phyloP scores from a whole-genome alignment of 345 rosid species.

The Luvunga scandens region DNA sequence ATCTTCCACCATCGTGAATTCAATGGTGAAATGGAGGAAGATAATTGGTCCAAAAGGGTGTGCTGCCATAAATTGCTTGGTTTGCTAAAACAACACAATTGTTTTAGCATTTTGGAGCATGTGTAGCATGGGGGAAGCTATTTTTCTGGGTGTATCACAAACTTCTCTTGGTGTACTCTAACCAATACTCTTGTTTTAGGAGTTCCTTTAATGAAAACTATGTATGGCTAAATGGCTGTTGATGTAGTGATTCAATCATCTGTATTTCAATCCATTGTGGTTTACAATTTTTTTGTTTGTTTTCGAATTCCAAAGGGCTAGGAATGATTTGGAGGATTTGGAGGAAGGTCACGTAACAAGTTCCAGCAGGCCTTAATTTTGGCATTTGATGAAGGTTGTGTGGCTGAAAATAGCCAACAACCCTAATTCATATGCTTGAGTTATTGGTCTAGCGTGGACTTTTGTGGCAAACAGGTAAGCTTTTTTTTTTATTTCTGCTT shows the following conservation, averaged over 20 bases:
- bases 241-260: slow-evolving; percentile 74
- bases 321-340: too few relatives aligned
- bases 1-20: too few relatives aligned
- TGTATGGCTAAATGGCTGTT: slow-evolving; percentile 68
- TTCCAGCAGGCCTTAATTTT: too few relatives aligned
- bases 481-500: too few relatives aligned
- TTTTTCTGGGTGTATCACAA: slow-evolving; percentile 65
- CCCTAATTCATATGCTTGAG: too few relatives aligned
- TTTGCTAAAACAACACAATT: slow-evolving; percentile 39
- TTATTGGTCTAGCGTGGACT: too few relatives aligned
- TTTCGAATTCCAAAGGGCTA: slow-evolving; percentile 35
- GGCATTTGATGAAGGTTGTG: too few relatives aligned
- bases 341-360: too few relatives aligned
- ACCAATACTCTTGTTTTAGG: slow-evolving; percentile 75
- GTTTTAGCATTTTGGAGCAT: slow-evolving; percentile 64
- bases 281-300: slow-evolving; percentile 59
- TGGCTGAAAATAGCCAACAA: too few relatives aligned
- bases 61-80: slow-evolving; percentile 70
- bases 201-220: slow-evolving; percentile 58
- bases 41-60: too few relatives aligned
- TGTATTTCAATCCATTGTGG: slow-evolving; percentile 63
- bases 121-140: slow-evolving; percentile 60
- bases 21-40: too few relatives aligned
- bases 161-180: slow-evolving; percentile 62
- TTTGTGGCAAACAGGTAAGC: too few relatives aligned